Percentiles rank a stretch among this genome's conserved stretches.
These are phyloP conservation scores for Macrolepiota fuliginosa DNA, from an alignment of 768 basidiomycete species.

Conservation along the genomic window DNA sequence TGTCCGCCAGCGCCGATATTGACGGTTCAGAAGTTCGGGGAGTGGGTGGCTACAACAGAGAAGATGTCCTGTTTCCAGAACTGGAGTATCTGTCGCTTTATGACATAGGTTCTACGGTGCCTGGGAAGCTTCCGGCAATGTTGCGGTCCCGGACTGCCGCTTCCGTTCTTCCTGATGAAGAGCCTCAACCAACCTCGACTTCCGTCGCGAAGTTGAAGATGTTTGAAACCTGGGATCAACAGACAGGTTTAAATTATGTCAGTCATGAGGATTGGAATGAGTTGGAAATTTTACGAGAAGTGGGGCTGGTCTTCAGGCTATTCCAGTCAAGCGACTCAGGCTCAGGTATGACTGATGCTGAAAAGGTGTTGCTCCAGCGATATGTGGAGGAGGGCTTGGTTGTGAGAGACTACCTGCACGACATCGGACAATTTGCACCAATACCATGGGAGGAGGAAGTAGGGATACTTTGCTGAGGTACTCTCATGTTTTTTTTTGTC, in stretches of 20 bases:
- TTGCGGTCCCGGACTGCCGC: background rate
- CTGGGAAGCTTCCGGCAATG: background rate
- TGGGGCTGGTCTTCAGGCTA: slow-evolving; percentile 1
- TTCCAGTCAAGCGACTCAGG: background rate
- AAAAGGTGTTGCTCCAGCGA: background rate
- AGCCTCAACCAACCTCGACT: background rate
- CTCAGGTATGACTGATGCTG: background rate
- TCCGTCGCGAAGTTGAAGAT: slow-evolving; percentile 1
- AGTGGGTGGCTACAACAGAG: background rate
- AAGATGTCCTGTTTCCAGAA: background rate
- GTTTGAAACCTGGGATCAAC: slow-evolving; percentile 7
- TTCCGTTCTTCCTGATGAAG: background rate
- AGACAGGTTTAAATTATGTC: background rate
- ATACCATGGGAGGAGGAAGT: background rate
- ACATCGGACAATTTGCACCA: slow-evolving; percentile 9
- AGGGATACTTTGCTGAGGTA: background rate
- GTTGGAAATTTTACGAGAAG: background rate
- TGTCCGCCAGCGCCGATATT: background rate
- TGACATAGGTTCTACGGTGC: background rate
- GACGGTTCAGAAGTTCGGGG: background rate
- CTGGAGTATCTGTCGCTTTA: slow-evolving; percentile 8
- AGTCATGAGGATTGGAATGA: background rate
- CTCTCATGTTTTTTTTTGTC: too few species aligned
- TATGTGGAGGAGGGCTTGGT: slow-evolving; percentile 5
- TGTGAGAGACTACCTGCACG: slow-evolving; percentile 9